Evolutionary conservation across 495 filamentous ascomycete species (phyloP), one percentile per base, ranked within the genome.

Genomic region (Chaetomium fimeti): DNA sequence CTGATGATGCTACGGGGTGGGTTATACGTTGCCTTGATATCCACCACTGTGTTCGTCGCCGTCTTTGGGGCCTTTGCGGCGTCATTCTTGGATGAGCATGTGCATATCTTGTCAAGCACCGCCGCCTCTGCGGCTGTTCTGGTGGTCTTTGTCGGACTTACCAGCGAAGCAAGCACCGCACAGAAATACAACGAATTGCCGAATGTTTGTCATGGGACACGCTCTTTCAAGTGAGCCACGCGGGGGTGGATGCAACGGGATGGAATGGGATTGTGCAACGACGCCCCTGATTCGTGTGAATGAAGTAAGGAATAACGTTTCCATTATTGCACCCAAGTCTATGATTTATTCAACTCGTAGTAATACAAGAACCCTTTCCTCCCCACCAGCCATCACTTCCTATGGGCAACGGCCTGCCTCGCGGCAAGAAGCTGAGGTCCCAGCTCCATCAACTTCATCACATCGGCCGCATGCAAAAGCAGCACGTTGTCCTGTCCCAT

Each of bases 381-480:
- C 24, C 12, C 7, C 2, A 27, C 11, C 0, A 40, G 2, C 20
- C 29, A 43, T 40, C n/a, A 60, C 48, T 61, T 40, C 38, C 43
- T 45, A 2, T 51, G 42, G 40, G 60, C 66, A 20, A 67, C 60
- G 20, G 62, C 27, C 53, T 48, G 63, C 63, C 63, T 62, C 27
- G 70, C 66, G 1, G 45, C 57, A 24, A 57, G n/a, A 20, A 77
- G 51, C 29, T 67, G 59, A 3, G 51, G 45, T 6, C 38, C 51
- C 64, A 72, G 58, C 22, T 60, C 66, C 27, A 65, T 57, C 27
- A 77, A 51, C 43, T 68, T 68, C 29, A 66, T 13, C 5, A 75
- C 63, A 61, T 79, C 77, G 0, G 69, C 66, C 0, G 59, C 38
- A 16, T 66, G 55, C 18, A 74, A 32, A 25, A 78, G 59, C 15